These are phyloP conservation scores for Daldinia decipiens DNA, from an alignment of 495 filamentous ascomycete species.

Conservation along the genomic window DNA sequence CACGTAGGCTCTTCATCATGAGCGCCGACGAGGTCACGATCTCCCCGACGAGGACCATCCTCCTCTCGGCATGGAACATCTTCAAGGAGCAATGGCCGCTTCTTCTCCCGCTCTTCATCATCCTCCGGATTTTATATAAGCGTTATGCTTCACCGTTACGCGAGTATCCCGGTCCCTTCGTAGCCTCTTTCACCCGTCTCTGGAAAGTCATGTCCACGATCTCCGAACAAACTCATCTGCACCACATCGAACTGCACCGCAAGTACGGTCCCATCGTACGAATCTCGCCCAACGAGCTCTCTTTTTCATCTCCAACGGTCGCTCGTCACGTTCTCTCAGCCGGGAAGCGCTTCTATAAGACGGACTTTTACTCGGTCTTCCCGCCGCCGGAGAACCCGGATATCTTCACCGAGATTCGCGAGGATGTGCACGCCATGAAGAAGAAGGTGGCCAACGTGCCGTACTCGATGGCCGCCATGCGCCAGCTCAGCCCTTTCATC, in stretches of 20 bases:
- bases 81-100: constrained; percentile 51
- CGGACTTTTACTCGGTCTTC: constrained; percentile 64
- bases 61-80: constrained; percentile 43
- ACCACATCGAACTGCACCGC: constrained; percentile 60
- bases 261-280: constrained; percentile 67
- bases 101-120: constrained; percentile 47
- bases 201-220: constrained; percentile 57
- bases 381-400: constrained; percentile 68
- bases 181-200: constrained; percentile 59
- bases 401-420: constrained; percentile 66
- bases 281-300: constrained; percentile 66
- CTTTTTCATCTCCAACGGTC: constrained; percentile 61
- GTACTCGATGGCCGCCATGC: constrained; percentile 65
- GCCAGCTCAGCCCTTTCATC: constrained; percentile 58
- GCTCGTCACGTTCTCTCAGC: constrained; percentile 59
- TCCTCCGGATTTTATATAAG: constrained; percentile 49
- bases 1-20: constrained; percentile 40
- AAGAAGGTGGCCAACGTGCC: constrained; percentile 65
- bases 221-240: constrained; percentile 53
- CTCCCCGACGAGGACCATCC: constrained; percentile 45
- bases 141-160: constrained; percentile 59
- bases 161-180: constrained; percentile 60
- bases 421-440: constrained; percentile 65
- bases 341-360: constrained; percentile 67
- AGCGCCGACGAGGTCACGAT: constrained; percentile 43